phyloP scores from a whole-genome alignment of 169 alveolate species.

The Theileria sp. region DNA sequence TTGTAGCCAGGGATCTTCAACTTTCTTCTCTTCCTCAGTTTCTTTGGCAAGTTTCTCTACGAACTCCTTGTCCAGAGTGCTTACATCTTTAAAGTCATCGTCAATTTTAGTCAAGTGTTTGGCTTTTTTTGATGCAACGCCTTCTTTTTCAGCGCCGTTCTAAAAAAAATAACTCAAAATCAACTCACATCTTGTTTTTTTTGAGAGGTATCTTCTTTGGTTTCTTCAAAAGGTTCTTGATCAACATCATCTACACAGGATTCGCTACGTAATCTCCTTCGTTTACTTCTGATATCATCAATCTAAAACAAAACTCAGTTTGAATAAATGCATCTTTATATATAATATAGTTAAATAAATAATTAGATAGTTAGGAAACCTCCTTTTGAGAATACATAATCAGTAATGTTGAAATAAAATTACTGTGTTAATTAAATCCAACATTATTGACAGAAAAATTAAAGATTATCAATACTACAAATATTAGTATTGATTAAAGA shows the following conservation, averaged over 20 bases:
- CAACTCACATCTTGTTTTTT: background rate
- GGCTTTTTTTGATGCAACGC: background rate
- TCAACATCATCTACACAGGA: slow-evolving; percentile 1
- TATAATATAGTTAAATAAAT: background rate
- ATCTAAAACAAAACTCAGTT: background rate
- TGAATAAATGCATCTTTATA: background rate
- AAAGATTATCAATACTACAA: background rate
- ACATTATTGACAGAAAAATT: slow-evolving; percentile 1
- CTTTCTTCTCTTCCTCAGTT: slow-evolving; percentile 22
- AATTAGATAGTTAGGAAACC: background rate
- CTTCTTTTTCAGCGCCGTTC: background rate
- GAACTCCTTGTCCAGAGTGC: slow-evolving; percentile 8
- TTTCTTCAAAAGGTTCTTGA: slow-evolving; percentile 3
- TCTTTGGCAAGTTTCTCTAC: background rate
- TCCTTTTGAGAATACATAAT: slow-evolving; percentile 21
- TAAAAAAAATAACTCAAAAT: too few relatives aligned
- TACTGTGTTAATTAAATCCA: background rate
- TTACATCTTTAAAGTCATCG: background rate
- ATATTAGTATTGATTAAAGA: background rate
- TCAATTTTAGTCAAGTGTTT: background rate
- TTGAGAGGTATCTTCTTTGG: background rate
- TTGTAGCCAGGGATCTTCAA: slow-evolving; percentile 52
- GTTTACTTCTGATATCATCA: slow-evolving; percentile 11
- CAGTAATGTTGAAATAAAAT: background rate
- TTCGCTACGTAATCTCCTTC: slow-evolving; percentile 10